Base-by-base conservation (phyloP, 352 stramenopile genomes). In the Aphanomyces cochlioides region DNA sequence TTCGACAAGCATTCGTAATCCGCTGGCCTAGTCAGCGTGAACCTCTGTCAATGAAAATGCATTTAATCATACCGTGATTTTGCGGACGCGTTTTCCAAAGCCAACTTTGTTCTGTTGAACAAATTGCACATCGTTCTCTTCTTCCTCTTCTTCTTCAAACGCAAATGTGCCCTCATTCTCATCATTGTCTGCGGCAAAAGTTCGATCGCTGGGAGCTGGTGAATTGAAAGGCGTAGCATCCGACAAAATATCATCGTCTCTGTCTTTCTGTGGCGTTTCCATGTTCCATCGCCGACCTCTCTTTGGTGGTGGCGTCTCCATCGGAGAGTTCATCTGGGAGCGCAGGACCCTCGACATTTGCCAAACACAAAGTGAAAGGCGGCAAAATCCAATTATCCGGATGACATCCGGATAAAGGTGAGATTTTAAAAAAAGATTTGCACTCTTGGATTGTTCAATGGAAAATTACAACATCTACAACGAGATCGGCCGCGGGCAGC, bases 381-480 rank as follows among this genome's bases (percentile, higher is more conserved):
- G 10, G 56, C 13, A 63, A 63, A 61, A 28, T 28, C 28, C 28
- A 28, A 28, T 28, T 28, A 28, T 28, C 28, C 28, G 28, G 28
- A 28, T 28, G 28, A 28, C 28, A 28, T 28, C 28, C 2, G 28
- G 28, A 28, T 28, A 28, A 28, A 28, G 28, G 28, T 28, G 28
- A 28, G 28, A 28, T 28, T 28, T 28, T 28, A 28, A 28, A 36
- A 36, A 7, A 28, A 19, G 50, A 39, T 19, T 19, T 12, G 15
- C 12, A n/a, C 54, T 19, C 19, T 28, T 28, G 28, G 50, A 12
- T 36, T 8, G 7, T 58, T 36, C 50, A 17, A 98, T 98, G 91
- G 90, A 98, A 73, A 96, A 97, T 76, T 98, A 97, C 83, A 95
- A 93, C 77, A 97, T 98, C 66, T 97, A 97, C 73, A 88, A 97